Conservation (phyloP, 805 yeast species). For the Kodamaea kakaduensis region DNA sequence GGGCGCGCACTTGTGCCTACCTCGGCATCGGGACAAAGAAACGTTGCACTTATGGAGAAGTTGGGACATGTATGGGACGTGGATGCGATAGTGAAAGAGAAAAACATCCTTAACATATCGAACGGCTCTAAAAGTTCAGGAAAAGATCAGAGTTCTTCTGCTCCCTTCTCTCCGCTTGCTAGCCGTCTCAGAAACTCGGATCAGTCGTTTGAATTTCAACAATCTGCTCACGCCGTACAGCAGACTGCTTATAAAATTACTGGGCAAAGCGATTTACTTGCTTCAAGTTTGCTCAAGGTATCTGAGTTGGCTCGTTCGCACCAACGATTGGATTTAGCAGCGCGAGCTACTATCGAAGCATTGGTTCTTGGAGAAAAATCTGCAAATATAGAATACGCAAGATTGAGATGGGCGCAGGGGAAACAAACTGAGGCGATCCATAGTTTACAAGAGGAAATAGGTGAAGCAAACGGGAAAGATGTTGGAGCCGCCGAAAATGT, state of each 20-base stretch:
- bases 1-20: constrained; percentile 53
- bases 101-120: no score
- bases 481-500: constrained; percentile 26
- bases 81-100: constrained; percentile 16
- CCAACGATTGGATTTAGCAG: constrained; percentile 67
- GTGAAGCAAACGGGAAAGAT: constrained; percentile 17
- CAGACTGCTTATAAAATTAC: constrained; percentile 38
- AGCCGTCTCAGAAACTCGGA: constrained; percentile 33
- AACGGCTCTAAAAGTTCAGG: no score
- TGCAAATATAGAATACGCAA: constrained; percentile 73
- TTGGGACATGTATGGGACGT: constrained; percentile 36
- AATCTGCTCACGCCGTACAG: constrained; percentile 58
- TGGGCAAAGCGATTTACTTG: constrained; percentile 33
- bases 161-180: constrained; percentile 14
- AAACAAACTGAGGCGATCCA: constrained; percentile 82
- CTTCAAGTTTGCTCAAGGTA: constrained; percentile 52
- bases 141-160: no score
- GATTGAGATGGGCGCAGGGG: constrained; percentile 84
- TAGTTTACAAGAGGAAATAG: constrained; percentile 44
- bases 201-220: constrained; percentile 51
- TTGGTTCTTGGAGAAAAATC: constrained; percentile 37
- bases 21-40: constrained; percentile 36
- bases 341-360: constrained; percentile 62
- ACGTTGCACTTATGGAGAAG: constrained; percentile 33
- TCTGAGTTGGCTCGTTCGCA: constrained; percentile 66